Base-by-base conservation (phyloP, 78 protist species). In the Planoprotostelium fungivorum region DNA sequence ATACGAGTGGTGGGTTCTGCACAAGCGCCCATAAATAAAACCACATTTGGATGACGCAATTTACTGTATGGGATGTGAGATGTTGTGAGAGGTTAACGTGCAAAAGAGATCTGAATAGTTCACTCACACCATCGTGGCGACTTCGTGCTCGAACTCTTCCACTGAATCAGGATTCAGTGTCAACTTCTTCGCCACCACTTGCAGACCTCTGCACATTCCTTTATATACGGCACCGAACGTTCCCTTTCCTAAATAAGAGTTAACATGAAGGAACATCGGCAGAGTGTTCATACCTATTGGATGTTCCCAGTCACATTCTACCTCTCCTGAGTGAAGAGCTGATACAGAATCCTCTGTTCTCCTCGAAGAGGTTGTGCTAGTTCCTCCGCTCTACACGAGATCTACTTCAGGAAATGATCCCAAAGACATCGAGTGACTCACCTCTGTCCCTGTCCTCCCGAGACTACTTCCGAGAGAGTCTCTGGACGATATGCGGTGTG, bases 211-310 rank as follows among this genome's bases (percentile, higher is more conserved):
- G 1, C 90, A 92, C 16, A 86, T 34, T 36, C 95, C 95, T 86
- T 90, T 93, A 38, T 37, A 93, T 0, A 93, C 95, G 16, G 95
- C 89, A 29, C 95, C 95, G 51, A 93, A 93, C 84, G 95, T 91
- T 38, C 95, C 95, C 29, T 83, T 28, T 36, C 95, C 95, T 29
- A 90, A 86, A 39, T 88, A 87, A 29, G 89, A 85, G 10, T 93
- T 16, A 51, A 51, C 73, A 51, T 16, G 16, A 51, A 51, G 73
- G 16, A 51, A 16, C 5, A 51, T 51, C 31, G 16, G 16, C 5
- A 25, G 73, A 25, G 73, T 51, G 5, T 16, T 5, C 16, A 5
- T 51, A 51, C 73, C 73, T 51, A 51, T 51, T 51, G 73, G 73
- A 25, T 16, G 5, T 25, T 51, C 73, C 73, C 73, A 51, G 16